Conservation (phyloP, 2,329 filamentous ascomycete genomes). For the Fusarium sterilihyphosum region DNA sequence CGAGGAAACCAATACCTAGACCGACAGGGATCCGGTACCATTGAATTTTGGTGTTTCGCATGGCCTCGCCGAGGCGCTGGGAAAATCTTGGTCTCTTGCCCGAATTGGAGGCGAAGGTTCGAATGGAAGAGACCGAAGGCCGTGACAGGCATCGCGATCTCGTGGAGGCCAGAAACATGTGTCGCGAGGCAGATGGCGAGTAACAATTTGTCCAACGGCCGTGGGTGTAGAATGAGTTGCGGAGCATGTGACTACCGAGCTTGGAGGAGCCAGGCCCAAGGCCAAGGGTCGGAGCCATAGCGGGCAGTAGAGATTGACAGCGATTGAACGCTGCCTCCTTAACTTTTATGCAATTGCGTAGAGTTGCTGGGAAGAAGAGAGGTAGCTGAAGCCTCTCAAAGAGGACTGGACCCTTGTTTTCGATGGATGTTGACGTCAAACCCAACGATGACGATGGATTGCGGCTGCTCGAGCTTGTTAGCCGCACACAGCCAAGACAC, state of each 20-base stretch:
- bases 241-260: slow-evolving; percentile 47
- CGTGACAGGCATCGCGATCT: slow-evolving; percentile 41
- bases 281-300: slow-evolving; percentile 49
- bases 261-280: slow-evolving; percentile 50
- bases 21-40: slow-evolving; percentile 94
- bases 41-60: slow-evolving; percentile 69
- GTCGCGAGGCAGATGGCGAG: slow-evolving; percentile 34
- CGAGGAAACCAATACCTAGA: slow-evolving; percentile 85
- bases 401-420: slow-evolving; percentile 20
- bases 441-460: slow-evolving; percentile 37
- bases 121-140: slow-evolving; percentile 39
- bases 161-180: slow-evolving; percentile 35
- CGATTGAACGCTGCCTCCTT: slow-evolving; percentile 27
- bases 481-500: slow-evolving; percentile 35
- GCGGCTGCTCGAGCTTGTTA: slow-evolving; percentile 35
- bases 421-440: slow-evolving; percentile 41
- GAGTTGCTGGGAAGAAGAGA: not conserved
- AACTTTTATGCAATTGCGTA: slow-evolving; percentile 11
- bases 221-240: slow-evolving; percentile 42
- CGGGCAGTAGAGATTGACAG: slow-evolving; percentile 26
- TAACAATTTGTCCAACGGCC: slow-evolving; percentile 45
- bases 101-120: slow-evolving; percentile 50
- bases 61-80: slow-evolving; percentile 60
- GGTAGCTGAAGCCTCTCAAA: slow-evolving; percentile 11
- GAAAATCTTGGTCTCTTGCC: slow-evolving; percentile 61